These are phyloP conservation scores for Clavispora asparagi DNA, from an alignment of 805 yeast species.

Conservation along the genomic window DNA sequence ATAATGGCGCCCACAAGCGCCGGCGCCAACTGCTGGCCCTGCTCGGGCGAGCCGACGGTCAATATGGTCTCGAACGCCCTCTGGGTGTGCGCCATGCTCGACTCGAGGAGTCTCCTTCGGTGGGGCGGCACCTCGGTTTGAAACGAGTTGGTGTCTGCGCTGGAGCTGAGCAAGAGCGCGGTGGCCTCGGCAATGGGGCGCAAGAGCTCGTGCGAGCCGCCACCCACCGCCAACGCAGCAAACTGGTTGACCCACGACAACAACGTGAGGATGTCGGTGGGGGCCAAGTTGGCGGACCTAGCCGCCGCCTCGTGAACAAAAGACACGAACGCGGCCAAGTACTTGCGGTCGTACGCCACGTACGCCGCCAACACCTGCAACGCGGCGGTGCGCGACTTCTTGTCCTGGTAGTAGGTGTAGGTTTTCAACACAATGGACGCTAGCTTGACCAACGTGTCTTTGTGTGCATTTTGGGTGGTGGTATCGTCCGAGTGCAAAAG, in stretches of 20 bases:
- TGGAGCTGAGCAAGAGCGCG: conserved; percentile 35
- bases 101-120: conserved; percentile 19
- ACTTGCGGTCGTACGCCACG: conserved; percentile 24
- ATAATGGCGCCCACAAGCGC: conserved; percentile 1
- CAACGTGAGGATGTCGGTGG: conserved; percentile 51
- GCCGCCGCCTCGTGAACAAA: conserved; percentile 30
- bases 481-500: conserved; percentile 15
- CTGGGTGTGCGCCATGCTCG: conserved; percentile 28
- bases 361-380: conserved; percentile 34
- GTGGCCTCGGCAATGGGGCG: conserved; percentile 22
- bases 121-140: conserved; percentile 16
- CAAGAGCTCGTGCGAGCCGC: neutral
- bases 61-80: conserved; percentile 13
- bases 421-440: conserved; percentile 39
- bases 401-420: conserved; percentile 47
- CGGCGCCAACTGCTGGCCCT: conserved; percentile 1
- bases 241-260: conserved; percentile 52
- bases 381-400: conserved; percentile 41
- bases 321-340: conserved; percentile 30
- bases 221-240: conserved; percentile 12
- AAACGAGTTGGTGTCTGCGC: conserved; percentile 15
- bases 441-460: conserved; percentile 15
- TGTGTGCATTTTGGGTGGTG: conserved; percentile 2
- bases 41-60: neutral
- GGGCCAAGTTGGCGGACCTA: conserved; percentile 39